Percentiles rank a stretch among this genome's conserved stretches.
Conservation (phyloP, 345 rosid genomes). For the Lepidium didymum region DNA sequence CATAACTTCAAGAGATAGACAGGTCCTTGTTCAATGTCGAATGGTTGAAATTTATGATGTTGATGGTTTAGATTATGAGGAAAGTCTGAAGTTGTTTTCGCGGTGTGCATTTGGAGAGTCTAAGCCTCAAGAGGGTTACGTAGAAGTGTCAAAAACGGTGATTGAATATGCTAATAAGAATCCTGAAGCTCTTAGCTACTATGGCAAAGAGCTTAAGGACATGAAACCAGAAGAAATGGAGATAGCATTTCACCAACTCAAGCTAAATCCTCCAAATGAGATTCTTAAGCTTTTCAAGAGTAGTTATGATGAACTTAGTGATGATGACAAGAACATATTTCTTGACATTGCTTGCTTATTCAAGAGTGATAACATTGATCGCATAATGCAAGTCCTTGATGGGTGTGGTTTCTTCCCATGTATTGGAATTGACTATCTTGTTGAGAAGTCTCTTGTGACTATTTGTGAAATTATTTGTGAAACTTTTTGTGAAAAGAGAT, state of each 20-base stretch:
- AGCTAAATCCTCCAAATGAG: background rate
- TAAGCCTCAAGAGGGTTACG: background rate
- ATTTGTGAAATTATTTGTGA: background rate
- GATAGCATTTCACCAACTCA: background rate
- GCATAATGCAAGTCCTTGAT: slow-evolving; percentile 7
- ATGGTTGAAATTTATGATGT: background rate
- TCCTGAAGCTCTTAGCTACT: background rate
- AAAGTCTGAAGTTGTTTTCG: background rate
- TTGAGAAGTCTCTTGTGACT: slow-evolving; percentile 15
- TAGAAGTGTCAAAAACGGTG: background rate
- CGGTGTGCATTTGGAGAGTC: background rate
- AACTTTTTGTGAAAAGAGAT: background rate
- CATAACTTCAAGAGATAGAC: background rate
- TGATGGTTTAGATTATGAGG: background rate
- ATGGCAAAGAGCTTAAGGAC: background rate
- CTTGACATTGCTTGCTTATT: slow-evolving; percentile 30
- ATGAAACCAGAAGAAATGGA: slow-evolving; percentile 6
- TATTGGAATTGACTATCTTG: slow-evolving; percentile 21
- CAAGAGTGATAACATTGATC: background rate
- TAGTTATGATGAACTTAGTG: slow-evolving; percentile 24
- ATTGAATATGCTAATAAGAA: background rate
- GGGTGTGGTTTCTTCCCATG: background rate
- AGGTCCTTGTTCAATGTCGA: background rate
- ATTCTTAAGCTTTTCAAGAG: slow-evolving; percentile 13
- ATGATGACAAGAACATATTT: slow-evolving; percentile 20